A percentile compares a stretch with the other conserved stretches of the same genome.
phyloP scores from a whole-genome alignment of 768 basidiomycete species.

The Lactarius indigo region DNA sequence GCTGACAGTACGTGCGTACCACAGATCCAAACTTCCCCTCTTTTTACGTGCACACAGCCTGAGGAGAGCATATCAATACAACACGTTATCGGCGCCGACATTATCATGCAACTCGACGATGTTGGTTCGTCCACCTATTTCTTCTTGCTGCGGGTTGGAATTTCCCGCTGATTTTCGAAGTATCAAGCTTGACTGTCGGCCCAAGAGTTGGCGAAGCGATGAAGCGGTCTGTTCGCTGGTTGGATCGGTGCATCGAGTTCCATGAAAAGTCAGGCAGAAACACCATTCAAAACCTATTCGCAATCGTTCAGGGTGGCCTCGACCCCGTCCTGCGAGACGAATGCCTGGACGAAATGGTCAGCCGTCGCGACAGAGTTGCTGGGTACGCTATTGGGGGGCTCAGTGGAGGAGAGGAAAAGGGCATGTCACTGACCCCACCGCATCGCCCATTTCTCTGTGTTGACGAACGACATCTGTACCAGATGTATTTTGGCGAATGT shows the following conservation, averaged over 20 bases:
- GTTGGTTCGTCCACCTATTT: constrained; percentile 54
- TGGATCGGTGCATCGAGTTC: constrained; percentile 79
- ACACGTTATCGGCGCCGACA: constrained; percentile 87
- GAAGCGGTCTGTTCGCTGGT: constrained; percentile 85
- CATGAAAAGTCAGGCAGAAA: constrained; percentile 67
- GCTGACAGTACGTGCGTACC: constrained; percentile 55
- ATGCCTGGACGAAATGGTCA: constrained; percentile 80
- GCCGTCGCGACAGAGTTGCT: constrained; percentile 69
- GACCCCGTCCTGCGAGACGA: constrained; percentile 65
- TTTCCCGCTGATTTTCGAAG: constrained; percentile 32
- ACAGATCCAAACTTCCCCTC: not conserved
- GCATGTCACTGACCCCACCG: constrained; percentile 35
- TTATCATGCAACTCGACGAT: constrained; percentile 94
- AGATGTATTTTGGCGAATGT: constrained; percentile 89
- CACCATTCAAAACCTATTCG: constrained; percentile 78
- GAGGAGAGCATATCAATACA: constrained; percentile 91
- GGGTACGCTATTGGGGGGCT: constrained; percentile 91
- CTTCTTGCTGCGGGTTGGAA: not conserved
- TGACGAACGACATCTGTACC: not conserved
- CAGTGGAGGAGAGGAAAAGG: constrained; percentile 91
- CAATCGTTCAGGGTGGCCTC: constrained; percentile 88
- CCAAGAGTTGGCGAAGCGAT: constrained; percentile 85
- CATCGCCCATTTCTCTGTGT: not conserved
- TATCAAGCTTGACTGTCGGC: constrained; percentile 76
- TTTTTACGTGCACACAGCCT: constrained; percentile 45